phyloP scores from a whole-genome alignment of 257 asterid genomes.

The Rauvolfia tetraphylla region DNA sequence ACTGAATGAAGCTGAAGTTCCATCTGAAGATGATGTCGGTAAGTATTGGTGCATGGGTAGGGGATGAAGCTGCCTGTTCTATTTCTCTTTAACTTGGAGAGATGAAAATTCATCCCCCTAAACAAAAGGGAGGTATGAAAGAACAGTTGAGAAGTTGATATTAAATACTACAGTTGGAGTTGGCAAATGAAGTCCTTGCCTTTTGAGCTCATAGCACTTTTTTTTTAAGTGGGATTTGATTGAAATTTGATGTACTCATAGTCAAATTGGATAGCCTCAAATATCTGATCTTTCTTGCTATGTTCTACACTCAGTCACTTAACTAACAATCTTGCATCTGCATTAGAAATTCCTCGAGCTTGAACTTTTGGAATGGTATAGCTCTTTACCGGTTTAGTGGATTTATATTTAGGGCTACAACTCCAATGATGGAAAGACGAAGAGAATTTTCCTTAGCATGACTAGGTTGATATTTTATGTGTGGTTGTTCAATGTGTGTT shows the following conservation, averaged over 20 bases:
- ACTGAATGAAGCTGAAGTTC: conserved; percentile 42
- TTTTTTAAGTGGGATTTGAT: neutral
- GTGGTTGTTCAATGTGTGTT: neutral
- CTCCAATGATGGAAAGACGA: neutral
- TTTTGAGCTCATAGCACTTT: neutral
- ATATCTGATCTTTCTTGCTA: neutral
- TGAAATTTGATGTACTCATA: neutral
- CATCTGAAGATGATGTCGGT: conserved; percentile 43
- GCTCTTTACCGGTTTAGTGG: neutral
- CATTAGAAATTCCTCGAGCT: too few relatives aligned
- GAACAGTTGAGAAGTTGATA: neutral
- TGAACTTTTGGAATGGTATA: too few relatives aligned
- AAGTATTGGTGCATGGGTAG: neutral
- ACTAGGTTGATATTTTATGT: neutral
- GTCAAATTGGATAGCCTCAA: neutral
- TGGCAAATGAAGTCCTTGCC: too few relatives aligned
- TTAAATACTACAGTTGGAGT: too few relatives aligned
- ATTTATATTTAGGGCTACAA: neutral
- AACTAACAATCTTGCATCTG: too few relatives aligned
- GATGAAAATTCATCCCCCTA: too few relatives aligned
- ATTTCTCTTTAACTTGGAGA: neutral
- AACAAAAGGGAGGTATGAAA: too few relatives aligned
- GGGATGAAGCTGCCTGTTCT: neutral
- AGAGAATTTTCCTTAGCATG: neutral
- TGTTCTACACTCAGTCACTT: too few relatives aligned